phyloP scores from a whole-genome alignment of 441 rosid species.

The Bocquillonia castaneifolia region DNA sequence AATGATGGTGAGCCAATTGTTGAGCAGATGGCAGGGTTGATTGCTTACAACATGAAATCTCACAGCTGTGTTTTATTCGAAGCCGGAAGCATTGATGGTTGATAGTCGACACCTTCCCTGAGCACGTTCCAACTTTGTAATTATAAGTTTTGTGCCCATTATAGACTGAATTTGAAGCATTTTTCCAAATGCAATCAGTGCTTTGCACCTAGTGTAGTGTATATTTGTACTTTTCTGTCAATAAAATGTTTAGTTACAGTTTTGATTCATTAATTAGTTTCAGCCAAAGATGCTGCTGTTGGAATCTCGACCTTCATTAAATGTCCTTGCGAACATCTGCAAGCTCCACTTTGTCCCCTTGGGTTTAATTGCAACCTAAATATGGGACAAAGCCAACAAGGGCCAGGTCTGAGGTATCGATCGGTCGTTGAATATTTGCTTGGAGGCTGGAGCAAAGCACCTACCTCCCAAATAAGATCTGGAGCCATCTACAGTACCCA shows the following conservation, averaged over 20 bases:
- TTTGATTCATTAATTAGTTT: background rate
- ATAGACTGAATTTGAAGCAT: slow-evolving; percentile 13
- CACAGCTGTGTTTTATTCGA: slow-evolving; percentile 77
- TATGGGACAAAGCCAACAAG: too few species aligned
- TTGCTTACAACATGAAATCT: slow-evolving; percentile 64
- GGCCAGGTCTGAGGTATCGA: too few species aligned
- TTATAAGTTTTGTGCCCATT: slow-evolving; percentile 1
- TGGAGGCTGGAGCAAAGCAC: too few species aligned
- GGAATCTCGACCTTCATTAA: too few species aligned
- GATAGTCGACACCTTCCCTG: slow-evolving; percentile 13
- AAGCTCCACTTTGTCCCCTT: too few species aligned
- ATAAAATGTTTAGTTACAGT: background rate
- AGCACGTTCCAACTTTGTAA: slow-evolving; percentile 15
- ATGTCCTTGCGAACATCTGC: too few species aligned
- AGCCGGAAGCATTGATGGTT: slow-evolving; percentile 35
- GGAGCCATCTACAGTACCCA: too few species aligned
- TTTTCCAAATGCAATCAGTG: background rate
- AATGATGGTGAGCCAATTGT: slow-evolving; percentile 43
- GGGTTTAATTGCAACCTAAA: too few species aligned
- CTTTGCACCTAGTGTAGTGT: background rate
- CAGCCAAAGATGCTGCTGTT: background rate
- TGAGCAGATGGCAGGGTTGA: slow-evolving; percentile 44
- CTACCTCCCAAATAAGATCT: too few species aligned
- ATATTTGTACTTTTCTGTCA: background rate
- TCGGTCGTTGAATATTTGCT: too few species aligned